These are phyloP conservation scores for Obba rivulosa DNA, from an alignment of 768 basidiomycete genomes.

Conservation along the genomic window DNA sequence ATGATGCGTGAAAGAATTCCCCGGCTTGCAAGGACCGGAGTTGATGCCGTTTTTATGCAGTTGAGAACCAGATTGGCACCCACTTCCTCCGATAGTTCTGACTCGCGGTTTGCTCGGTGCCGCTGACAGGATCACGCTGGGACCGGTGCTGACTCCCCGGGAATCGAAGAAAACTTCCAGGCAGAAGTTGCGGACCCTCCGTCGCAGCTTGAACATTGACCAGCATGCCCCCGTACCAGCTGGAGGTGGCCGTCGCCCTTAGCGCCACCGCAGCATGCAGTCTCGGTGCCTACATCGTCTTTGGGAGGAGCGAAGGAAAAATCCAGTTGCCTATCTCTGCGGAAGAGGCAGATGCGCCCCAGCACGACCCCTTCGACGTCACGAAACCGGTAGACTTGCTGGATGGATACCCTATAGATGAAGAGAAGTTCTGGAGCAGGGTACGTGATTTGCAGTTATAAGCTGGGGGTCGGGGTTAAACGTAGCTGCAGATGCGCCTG, in stretches of 20 bases:
- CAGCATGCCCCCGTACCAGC: slow-evolving; percentile 56
- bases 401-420: slow-evolving; percentile 64
- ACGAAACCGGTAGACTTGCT: slow-evolving; percentile 62
- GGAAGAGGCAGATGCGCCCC: slow-evolving; percentile 19
- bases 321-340: slow-evolving; percentile 37
- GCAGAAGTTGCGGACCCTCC: too few species aligned
- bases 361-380: slow-evolving; percentile 64
- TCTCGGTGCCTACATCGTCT: slow-evolving; percentile 35
- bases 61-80: too few species aligned
- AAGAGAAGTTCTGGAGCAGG: slow-evolving; percentile 52
- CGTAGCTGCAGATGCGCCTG: slow-evolving; percentile 43
- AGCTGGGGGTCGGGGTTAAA: background rate
- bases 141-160: too few species aligned
- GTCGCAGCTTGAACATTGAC: background rate
- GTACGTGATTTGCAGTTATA: slow-evolving; percentile 26
- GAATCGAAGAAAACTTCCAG: too few species aligned
- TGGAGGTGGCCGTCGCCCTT: slow-evolving; percentile 47
- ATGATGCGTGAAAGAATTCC: too few species aligned
- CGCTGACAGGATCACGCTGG: too few species aligned
- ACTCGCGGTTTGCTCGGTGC: too few species aligned
- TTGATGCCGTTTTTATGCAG: too few species aligned
- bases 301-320: slow-evolving; percentile 40
- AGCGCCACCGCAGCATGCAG: slow-evolving; percentile 40
- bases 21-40: too few species aligned
- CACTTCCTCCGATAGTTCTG: too few species aligned